Evolutionary conservation across 2,329 filamentous ascomycete species (phyloP).

Genomic region (Cordyceps militaris): DNA sequence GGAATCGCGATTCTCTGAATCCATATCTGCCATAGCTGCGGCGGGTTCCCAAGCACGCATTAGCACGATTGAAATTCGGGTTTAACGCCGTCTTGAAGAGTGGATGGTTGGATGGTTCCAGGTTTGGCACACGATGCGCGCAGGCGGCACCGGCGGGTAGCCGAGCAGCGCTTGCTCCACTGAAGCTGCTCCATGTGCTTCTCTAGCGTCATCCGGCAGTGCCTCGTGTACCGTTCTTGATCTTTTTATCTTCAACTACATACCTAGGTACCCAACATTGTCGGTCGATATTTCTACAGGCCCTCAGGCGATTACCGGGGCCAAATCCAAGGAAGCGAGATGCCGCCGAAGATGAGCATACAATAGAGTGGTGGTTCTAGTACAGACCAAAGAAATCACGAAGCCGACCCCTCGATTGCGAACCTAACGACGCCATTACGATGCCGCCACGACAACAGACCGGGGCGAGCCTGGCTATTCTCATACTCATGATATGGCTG

Average conservation of each 20-base stretch:
- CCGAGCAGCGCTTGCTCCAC: neutral
- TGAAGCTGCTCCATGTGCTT: neutral
- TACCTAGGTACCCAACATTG: neutral
- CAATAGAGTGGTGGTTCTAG: conserved; percentile 4
- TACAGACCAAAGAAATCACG: neutral
- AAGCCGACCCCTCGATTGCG: neutral
- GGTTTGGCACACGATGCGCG: conserved; percentile 3
- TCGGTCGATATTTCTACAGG: neutral
- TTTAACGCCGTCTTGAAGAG: neutral
- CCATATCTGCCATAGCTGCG: conserved; percentile 27
- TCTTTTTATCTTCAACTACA: neutral
- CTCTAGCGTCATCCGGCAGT: neutral
- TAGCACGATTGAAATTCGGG: neutral
- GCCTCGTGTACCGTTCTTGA: neutral
- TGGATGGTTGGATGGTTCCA: conserved; percentile 3
- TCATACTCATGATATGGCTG: conserved; percentile 33
- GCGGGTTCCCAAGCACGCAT: too few relatives aligned
- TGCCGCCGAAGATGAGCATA: neutral
- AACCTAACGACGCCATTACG: conserved; percentile 22
- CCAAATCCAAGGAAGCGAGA: neutral
- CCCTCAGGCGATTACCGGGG: neutral
- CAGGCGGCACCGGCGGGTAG: neutral
- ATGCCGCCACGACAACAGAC: conserved; percentile 42
- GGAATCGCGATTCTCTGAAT: conserved; percentile 31
- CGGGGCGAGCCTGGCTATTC: conserved; percentile 27